Evolutionary conservation across 2,329 filamentous ascomycete genomes (phyloP).

Genomic region (Hortaea sp.): DNA sequence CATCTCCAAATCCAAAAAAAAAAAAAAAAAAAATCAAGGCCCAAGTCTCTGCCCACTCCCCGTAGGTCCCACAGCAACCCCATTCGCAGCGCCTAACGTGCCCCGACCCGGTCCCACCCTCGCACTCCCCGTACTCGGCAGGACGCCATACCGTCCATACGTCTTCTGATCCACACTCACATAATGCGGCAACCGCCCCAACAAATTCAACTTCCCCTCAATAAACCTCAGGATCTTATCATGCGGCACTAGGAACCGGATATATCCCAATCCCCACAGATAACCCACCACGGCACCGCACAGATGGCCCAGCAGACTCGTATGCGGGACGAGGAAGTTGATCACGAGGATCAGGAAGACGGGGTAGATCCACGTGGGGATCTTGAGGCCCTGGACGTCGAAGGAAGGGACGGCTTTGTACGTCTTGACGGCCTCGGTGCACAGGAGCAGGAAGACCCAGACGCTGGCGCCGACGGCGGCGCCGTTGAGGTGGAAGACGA

Average conservation of each 20-base stretch:
- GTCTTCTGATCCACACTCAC: constrained; percentile 94
- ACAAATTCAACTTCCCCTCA: constrained; percentile 76
- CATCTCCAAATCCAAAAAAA: too few relatives aligned
- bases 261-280: constrained; percentile 75
- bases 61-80: constrained; percentile 49
- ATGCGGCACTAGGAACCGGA: constrained; percentile 80
- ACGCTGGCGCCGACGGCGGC: constrained; percentile 76
- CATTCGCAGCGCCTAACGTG: constrained; percentile 20
- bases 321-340: constrained; percentile 66
- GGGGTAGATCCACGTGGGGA: constrained; percentile 88
- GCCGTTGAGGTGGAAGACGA: constrained; percentile 60
- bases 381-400: constrained; percentile 52
- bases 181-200: constrained; percentile 79
- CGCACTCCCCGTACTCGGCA: constrained; percentile 43
- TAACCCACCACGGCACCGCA: constrained; percentile 80
- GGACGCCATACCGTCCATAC: constrained; percentile 80
- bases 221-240: constrained; percentile 82
- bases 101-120: constrained; percentile 17
- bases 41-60: constrained; percentile 59
- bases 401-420: constrained; percentile 74
- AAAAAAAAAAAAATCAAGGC: constrained; percentile 41
- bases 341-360: constrained; percentile 66
- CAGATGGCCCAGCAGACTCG: constrained; percentile 77
- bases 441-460: constrained; percentile 84
- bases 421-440: constrained; percentile 75